These are phyloP conservation scores for Pseudopyrenochaeta lycopersici DNA, from an alignment of 2,329 filamentous ascomycete species.

Conservation along the genomic window DNA sequence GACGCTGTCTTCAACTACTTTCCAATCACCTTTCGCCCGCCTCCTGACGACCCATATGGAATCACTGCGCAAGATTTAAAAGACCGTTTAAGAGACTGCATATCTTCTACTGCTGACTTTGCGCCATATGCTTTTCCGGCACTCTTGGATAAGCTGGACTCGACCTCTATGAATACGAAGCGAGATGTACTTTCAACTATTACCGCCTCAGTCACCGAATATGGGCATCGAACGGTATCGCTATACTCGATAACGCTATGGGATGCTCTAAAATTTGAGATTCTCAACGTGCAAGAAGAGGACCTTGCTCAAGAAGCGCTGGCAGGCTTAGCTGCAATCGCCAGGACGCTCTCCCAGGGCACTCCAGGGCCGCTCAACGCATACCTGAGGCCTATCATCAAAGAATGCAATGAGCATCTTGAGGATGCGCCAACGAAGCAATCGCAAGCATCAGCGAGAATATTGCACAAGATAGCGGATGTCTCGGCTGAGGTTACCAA, in stretches of 20 bases:
- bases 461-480: conserved; percentile 65
- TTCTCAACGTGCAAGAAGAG: conserved; percentile 72
- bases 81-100: conserved; percentile 69
- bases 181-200: conserved; percentile 73
- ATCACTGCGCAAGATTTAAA: conserved; percentile 76
- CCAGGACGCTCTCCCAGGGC: conserved; percentile 62
- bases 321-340: conserved; percentile 63
- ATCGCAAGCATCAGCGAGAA: conserved; percentile 70
- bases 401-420: conserved; percentile 73
- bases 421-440: conserved; percentile 75
- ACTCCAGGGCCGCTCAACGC: conserved; percentile 58
- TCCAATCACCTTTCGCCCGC: conserved; percentile 74
- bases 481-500: conserved; percentile 65
- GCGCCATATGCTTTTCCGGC: conserved; percentile 74
- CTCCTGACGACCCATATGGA: conserved; percentile 73
- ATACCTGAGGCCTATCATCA: conserved; percentile 69
- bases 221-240: conserved; percentile 67
- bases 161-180: conserved; percentile 74
- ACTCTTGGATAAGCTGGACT: conserved; percentile 74
- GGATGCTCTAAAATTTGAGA: conserved; percentile 75
- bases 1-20: conserved; percentile 78
- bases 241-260: conserved; percentile 72
- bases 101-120: conserved; percentile 69
- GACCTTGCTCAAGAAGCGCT: conserved; percentile 69
- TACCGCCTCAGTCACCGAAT: conserved; percentile 66